Conservation (phyloP, 116 monocot species). For the Phalaenopsis hybrid region DNA sequence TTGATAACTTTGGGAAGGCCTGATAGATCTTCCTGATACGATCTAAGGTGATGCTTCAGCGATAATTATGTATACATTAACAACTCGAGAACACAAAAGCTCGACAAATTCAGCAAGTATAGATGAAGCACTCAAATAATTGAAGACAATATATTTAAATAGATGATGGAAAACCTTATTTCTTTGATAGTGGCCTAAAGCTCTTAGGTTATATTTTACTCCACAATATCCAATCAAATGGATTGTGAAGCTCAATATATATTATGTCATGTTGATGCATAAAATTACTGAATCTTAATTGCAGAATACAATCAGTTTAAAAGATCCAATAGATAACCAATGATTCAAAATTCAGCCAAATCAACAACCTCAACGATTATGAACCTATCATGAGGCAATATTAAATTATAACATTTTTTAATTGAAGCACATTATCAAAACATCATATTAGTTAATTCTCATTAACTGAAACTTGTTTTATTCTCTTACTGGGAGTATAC, state of each 20-base stretch:
- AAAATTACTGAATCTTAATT: neutral
- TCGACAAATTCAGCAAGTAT: neutral
- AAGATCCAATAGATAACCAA: neutral
- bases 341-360: neutral
- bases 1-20: constrained; percentile 69
- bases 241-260: neutral
- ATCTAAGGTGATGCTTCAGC: constrained; percentile 43
- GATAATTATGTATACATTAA: constrained; percentile 4
- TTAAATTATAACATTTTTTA: no score
- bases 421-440: no score
- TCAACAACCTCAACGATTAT: neutral
- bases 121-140: neutral
- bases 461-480: no score
- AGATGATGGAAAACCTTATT: neutral
- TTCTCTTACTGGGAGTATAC: no score
- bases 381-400: no score
- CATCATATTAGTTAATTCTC: no score
- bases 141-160: neutral
- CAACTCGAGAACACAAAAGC: neutral
- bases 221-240: neutral
- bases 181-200: neutral
- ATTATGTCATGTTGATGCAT: neutral
- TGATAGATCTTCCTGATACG: constrained; percentile 71
- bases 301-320: neutral
- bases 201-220: neutral